Conservation (phyloP, 2,329 filamentous ascomycete species). For the Dactylellina drechsleri region DNA sequence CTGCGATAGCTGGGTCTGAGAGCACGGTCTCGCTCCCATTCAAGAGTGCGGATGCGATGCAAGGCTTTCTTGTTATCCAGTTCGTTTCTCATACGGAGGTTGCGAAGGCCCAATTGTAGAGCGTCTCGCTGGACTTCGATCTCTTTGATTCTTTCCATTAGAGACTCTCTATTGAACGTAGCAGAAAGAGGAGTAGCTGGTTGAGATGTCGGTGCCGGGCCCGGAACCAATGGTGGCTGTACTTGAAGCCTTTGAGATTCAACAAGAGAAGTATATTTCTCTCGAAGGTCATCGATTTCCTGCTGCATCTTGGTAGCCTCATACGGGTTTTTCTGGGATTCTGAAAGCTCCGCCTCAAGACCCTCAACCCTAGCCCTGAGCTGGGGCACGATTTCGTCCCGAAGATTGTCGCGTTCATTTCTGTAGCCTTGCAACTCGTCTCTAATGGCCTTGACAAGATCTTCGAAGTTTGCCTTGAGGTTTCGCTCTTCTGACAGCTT, state of each 20-base stretch:
- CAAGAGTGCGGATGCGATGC: constrained; percentile 80
- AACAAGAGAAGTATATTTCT: constrained; percentile 71
- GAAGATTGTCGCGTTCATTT: constrained; percentile 90
- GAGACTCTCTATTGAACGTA: constrained; percentile 69
- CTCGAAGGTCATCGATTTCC: constrained; percentile 77
- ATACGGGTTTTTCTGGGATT: constrained; percentile 78
- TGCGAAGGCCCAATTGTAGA: constrained; percentile 85
- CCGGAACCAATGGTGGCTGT: constrained; percentile 58
- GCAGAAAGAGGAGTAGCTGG: constrained; percentile 63
- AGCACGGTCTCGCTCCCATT: constrained; percentile 80
- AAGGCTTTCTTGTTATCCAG: constrained; percentile 83
- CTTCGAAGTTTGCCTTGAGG: constrained; percentile 92
- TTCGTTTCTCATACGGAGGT: constrained; percentile 84
- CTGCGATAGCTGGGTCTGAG: constrained; percentile 74
- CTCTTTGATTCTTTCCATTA: constrained; percentile 86
- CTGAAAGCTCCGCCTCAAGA: constrained; percentile 77
- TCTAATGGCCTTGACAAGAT: constrained; percentile 83
- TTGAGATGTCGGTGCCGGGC: constrained; percentile 66
- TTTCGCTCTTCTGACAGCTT: constrained; percentile 85
- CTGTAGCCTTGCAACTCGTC: constrained; percentile 82
- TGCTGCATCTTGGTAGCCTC: constrained; percentile 88
- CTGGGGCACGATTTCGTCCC: constrained; percentile 85
- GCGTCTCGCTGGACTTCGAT: constrained; percentile 94
- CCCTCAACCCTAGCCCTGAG: constrained; percentile 80
- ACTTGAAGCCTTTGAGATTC: constrained; percentile 68